Conservation (phyloP, 768 basidiomycete genomes). For the Amanita inopinata region DNA sequence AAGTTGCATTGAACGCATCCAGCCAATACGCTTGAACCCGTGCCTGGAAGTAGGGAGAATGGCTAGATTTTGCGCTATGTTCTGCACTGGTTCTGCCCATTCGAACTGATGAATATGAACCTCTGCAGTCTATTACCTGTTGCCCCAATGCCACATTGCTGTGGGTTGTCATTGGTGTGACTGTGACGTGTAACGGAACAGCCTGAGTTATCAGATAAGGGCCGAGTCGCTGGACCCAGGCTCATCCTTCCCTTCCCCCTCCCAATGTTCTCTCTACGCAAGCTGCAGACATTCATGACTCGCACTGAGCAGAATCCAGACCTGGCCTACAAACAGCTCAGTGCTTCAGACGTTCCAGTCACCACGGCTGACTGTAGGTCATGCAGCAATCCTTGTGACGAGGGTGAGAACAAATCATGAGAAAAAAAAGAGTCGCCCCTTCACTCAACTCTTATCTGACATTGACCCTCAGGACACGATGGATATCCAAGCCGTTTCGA, state of each 20-base stretch:
- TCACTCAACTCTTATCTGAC: constrained; percentile 23
- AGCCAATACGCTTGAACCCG: too few species aligned
- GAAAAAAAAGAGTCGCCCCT: too few species aligned
- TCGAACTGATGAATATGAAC: too few species aligned
- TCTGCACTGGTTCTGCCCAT: too few species aligned
- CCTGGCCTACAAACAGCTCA: constrained; percentile 39
- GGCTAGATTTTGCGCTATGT: too few species aligned
- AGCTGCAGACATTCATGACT: constrained; percentile 31
- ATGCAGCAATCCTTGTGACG: constrained; percentile 72
- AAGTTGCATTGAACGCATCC: too few species aligned
- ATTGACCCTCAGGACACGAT: constrained; percentile 47
- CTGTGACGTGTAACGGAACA: background rate
- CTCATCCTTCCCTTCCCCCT: constrained; percentile 12
- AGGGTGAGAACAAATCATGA: constrained; percentile 33
- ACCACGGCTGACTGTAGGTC: constrained; percentile 58
- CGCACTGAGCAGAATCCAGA: constrained; percentile 30
- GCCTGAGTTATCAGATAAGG: background rate
- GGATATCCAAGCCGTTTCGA: constrained; percentile 66
- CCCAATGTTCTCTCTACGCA: constrained; percentile 29
- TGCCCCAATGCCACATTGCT: background rate
- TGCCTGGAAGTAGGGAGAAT: too few species aligned
- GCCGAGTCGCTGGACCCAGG: background rate
- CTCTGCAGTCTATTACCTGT: background rate
- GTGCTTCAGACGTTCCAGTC: constrained; percentile 52
- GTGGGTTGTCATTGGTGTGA: too few species aligned